Evolutionary conservation across 129 eudicot genomes (phyloP), one percentile per base, ranked within the genome.

Genomic region (Dittrichia graveolens): DNA sequence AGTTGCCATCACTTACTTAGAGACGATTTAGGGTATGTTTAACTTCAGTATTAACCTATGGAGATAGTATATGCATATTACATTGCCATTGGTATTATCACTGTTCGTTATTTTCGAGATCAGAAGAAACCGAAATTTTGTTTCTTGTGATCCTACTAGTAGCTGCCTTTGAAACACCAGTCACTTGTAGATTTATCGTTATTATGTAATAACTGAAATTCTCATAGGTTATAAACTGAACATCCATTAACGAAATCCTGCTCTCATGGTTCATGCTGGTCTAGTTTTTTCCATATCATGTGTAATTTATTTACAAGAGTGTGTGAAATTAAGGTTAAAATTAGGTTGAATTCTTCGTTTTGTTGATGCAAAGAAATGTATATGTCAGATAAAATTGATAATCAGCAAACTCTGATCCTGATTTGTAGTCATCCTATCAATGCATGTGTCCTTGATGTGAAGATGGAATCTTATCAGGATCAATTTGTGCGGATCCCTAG

Each of bases 21-120:
- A 44, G 59, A 65, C 15, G 67, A 75, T 65, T 64, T 7, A 13
- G 56, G 8, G 44, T 75, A 58, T 75, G 53, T 40, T 54, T 68
- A 31, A n/a, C 37, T 42, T 39, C 61, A 47, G 13, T 50, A 43
- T 15, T 49, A 31, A 42, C 9, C 54, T 43, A 19, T 34, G 31
- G 44, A 71, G 72, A 55, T 63, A 11, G 3, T 65, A 7, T 66
- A 56, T 76, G 10, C 6, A 12, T 44, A 74, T 50, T 57, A 44
- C 4, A 49, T 75, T 75, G 54, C 10, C 65, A 44, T 71, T 50
- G 76, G 43, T 42, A 64, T 65, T 46, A 10, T 48, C 80, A 64
- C 41, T 78, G 72, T 64, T 67, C 81, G 75, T 83, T 58, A 60
- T 69, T 78, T 69, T 47, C 83, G 31, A 82, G 78, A 64, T 56